These are phyloP conservation scores for Zychaea mexicana DNA, from an alignment of 371 early-diverging fungal species.

Conservation along the genomic window DNA sequence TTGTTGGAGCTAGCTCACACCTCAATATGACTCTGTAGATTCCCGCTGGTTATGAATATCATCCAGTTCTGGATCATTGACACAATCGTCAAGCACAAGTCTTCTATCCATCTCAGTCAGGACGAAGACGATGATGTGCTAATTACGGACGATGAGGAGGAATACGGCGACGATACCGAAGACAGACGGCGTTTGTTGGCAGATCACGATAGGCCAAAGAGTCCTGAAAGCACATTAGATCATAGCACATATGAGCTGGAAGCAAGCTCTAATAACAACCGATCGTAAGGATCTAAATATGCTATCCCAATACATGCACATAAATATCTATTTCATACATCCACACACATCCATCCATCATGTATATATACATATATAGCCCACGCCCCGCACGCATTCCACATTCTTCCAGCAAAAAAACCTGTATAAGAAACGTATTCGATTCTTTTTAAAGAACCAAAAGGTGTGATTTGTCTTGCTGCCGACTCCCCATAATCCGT, in stretches of 20 bases:
- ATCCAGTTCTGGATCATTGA: conserved; percentile 71
- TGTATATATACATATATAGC: not conserved
- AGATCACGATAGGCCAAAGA: not conserved
- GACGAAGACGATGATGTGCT: conserved; percentile 34
- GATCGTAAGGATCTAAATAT: too few species aligned
- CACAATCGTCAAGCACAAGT: conserved; percentile 64
- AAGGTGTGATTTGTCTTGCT: too few species aligned
- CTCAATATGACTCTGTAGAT: conserved; percentile 20
- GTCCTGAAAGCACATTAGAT: conserved; percentile 2
- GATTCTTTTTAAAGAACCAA: too few species aligned
- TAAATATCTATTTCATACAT: too few species aligned
- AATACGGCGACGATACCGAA: conserved; percentile 8
- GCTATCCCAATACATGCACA: too few species aligned
- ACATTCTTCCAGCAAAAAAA: too few species aligned
- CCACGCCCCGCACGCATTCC: too few species aligned
- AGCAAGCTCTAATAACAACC: not conserved
- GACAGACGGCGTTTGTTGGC: not conserved
- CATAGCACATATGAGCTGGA: conserved; percentile 9
- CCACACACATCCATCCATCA: too few species aligned
- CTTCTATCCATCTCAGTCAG: conserved; percentile 27
- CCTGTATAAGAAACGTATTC: too few species aligned
- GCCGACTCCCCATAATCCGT: too few species aligned
- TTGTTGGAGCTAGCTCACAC: not conserved
- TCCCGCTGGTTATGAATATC: conserved; percentile 63
- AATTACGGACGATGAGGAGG: conserved; percentile 14